A percentile compares a stretch with the other conserved stretches of the same genome.
phyloP scores from a whole-genome alignment of 2,329 filamentous ascomycete genomes.

The Macroventuria anomochaeta region DNA sequence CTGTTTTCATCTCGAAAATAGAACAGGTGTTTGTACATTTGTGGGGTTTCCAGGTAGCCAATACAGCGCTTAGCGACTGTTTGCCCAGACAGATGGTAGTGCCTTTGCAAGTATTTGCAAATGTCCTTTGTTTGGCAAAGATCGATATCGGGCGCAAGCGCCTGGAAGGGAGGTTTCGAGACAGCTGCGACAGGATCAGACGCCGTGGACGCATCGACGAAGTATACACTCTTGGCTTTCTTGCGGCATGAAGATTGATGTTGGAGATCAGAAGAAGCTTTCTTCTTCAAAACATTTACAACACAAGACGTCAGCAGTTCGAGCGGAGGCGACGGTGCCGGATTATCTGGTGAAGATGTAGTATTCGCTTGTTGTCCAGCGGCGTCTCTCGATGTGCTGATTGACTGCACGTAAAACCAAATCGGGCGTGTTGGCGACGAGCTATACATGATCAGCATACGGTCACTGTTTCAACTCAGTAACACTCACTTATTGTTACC shows the following conservation, averaged over 20 bases:
- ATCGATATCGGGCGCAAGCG: conserved; percentile 18
- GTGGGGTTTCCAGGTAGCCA: conserved; percentile 32
- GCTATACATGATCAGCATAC: not conserved
- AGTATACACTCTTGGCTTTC: conserved; percentile 22
- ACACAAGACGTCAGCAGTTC: not conserved
- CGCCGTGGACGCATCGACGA: not conserved
- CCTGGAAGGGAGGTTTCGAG: not conserved
- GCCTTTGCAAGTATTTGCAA: conserved; percentile 29
- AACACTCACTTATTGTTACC: not conserved
- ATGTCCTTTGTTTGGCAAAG: conserved; percentile 34
- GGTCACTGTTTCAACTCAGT: too few species aligned
- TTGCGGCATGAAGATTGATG: conserved; percentile 7
- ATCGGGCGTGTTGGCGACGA: conserved; percentile 21
- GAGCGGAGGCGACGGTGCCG: not conserved
- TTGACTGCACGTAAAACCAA: conserved; percentile 35
- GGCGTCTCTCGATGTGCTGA: conserved; percentile 16
- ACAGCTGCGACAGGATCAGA: not conserved
- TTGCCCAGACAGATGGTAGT: conserved; percentile 7
- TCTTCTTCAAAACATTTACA: conserved; percentile 22
- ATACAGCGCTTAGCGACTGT: conserved; percentile 19
- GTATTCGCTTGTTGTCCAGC: not conserved
- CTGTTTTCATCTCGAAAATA: conserved; percentile 20
- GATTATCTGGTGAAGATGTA: too few species aligned
- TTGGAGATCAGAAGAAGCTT: conserved; percentile 18
- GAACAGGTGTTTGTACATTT: conserved; percentile 30